Percentiles rank a stretch among this genome's conserved stretches.
Conservation (phyloP, 768 basidiomycete species). For the Leccinum variicolor region DNA sequence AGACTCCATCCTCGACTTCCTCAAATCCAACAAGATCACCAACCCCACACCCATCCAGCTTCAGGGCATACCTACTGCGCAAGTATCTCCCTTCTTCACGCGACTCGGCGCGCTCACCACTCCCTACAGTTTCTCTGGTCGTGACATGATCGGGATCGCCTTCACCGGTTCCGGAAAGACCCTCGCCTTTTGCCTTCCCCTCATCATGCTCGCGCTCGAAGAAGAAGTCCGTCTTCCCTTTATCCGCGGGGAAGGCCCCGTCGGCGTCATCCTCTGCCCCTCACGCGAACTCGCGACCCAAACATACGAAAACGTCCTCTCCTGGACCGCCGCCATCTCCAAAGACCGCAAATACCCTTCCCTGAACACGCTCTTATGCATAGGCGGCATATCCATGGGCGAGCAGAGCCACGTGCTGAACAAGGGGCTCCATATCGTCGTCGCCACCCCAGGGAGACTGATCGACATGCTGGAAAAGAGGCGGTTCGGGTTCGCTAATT, state of each 20-base stretch:
- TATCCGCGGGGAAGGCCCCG: slow-evolving; percentile 90
- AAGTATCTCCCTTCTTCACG: slow-evolving; percentile 29
- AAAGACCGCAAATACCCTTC: slow-evolving; percentile 79
- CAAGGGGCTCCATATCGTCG: slow-evolving; percentile 92
- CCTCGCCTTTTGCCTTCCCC: slow-evolving; percentile 94
- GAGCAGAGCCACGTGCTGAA: slow-evolving; percentile 92
- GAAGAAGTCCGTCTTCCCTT: slow-evolving; percentile 91
- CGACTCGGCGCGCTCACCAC: slow-evolving; percentile 1
- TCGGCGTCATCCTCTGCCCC: slow-evolving; percentile 95
- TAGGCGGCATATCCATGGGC: slow-evolving; percentile 97
- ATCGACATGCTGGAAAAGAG: slow-evolving; percentile 99
- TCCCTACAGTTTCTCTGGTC: slow-evolving; percentile 74
- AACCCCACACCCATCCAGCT: slow-evolving; percentile 94
- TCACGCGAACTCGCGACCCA: slow-evolving; percentile 96
- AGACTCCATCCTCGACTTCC: slow-evolving; percentile 71
- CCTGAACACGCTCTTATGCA: slow-evolving; percentile 86
- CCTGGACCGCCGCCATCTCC: slow-evolving; percentile 81
- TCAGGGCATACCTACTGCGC: slow-evolving; percentile 96
- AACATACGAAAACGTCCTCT: slow-evolving; percentile 91
- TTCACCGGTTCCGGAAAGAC: slow-evolving; percentile 99
- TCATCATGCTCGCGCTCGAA: slow-evolving; percentile 95
- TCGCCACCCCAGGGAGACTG: slow-evolving; percentile 93
- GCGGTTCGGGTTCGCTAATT: slow-evolving; percentile 86
- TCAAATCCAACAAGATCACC: slow-evolving; percentile 81
- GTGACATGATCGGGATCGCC: slow-evolving; percentile 98